Conservation (phyloP, 768 basidiomycete species). For the Mycena crocata region DNA sequence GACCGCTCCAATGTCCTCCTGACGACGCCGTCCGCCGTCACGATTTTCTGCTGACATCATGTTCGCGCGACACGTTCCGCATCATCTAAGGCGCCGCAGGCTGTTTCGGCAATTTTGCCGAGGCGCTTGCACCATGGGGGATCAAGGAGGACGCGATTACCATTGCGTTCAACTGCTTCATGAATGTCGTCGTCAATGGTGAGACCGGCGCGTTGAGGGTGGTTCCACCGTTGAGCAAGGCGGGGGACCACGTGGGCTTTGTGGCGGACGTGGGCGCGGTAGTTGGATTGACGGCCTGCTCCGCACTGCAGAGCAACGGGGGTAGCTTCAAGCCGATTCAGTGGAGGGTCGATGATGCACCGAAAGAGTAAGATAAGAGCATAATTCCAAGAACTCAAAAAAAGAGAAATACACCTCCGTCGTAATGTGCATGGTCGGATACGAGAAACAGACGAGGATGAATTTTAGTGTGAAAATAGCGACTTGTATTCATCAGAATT, state of each 20-base stretch:
- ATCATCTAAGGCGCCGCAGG: slow-evolving; percentile 25
- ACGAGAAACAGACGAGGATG: too few relatives aligned
- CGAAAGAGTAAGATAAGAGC: too few relatives aligned
- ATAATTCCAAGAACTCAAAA: too few relatives aligned
- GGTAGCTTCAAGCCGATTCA: slow-evolving; percentile 28
- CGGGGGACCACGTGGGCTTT: slow-evolving; percentile 19
- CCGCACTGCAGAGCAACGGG: slow-evolving; percentile 24
- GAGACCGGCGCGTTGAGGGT: slow-evolving; percentile 21
- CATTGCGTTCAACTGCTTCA: slow-evolving; percentile 26
- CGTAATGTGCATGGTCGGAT: too few relatives aligned
- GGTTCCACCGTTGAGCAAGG: slow-evolving; percentile 23
- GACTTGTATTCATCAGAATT: too few relatives aligned
- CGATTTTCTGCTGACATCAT: slow-evolving; percentile 26
- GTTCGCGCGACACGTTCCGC: slow-evolving; percentile 21
- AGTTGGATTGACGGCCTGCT: slow-evolving; percentile 24
- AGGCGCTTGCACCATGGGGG: slow-evolving; percentile 12
- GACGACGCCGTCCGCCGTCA: slow-evolving; percentile 22
- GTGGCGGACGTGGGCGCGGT: slow-evolving; percentile 24
- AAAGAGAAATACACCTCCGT: too few relatives aligned
- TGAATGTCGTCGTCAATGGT: slow-evolving; percentile 21
- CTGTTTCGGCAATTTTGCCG: slow-evolving; percentile 23
- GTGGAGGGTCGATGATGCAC: slow-evolving; percentile 14
- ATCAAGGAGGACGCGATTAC: slow-evolving; percentile 23
- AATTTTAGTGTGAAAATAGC: too few relatives aligned
- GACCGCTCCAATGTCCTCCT: slow-evolving; percentile 24